Percentiles rank a stretch among this genome's conserved stretches.
Conservation (phyloP, 164 flowering plant genomes). For the Houttuynia cordata region DNA sequence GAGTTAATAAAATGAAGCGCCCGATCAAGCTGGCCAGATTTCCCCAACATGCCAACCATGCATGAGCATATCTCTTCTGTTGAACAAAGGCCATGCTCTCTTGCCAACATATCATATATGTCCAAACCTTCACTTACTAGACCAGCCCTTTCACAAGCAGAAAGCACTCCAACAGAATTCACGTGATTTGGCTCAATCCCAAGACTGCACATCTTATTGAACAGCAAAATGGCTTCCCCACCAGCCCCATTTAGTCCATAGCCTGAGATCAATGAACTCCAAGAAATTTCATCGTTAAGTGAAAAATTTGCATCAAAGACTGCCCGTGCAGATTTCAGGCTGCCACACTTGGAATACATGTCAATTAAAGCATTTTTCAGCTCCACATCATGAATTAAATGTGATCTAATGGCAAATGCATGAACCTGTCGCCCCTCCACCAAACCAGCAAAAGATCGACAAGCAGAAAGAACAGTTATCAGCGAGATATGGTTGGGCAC, state of each 20-base stretch:
- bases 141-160: conserved; percentile 60
- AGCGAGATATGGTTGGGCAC: conserved; percentile 48
- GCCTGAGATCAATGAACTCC: conserved; percentile 62
- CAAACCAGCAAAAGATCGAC: conserved; percentile 29
- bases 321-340: conserved; percentile 30
- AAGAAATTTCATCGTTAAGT: conserved; percentile 43
- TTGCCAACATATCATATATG: conserved; percentile 21
- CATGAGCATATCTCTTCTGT: conserved; percentile 59
- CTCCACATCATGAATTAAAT: conserved; percentile 22
- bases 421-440: conserved; percentile 51
- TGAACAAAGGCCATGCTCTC: conserved; percentile 28
- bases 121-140: conserved; percentile 40
- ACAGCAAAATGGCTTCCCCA: conserved; percentile 38
- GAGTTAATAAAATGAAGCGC: conserved; percentile 45
- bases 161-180: conserved; percentile 50
- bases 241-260: conserved; percentile 60
- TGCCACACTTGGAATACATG: conserved; percentile 60
- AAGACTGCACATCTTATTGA: conserved; percentile 30
- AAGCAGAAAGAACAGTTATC: conserved; percentile 46
- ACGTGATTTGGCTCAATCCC: conserved; percentile 44
- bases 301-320: conserved; percentile 36
- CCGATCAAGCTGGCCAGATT: conserved; percentile 44
- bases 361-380: conserved; percentile 56
- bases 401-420: conserved; percentile 41
- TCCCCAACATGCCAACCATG: conserved; percentile 58